Evolutionary conservation across 1,284 basidiomycete species (phyloP).

Genomic region (Bjerkandera adusta): DNA sequence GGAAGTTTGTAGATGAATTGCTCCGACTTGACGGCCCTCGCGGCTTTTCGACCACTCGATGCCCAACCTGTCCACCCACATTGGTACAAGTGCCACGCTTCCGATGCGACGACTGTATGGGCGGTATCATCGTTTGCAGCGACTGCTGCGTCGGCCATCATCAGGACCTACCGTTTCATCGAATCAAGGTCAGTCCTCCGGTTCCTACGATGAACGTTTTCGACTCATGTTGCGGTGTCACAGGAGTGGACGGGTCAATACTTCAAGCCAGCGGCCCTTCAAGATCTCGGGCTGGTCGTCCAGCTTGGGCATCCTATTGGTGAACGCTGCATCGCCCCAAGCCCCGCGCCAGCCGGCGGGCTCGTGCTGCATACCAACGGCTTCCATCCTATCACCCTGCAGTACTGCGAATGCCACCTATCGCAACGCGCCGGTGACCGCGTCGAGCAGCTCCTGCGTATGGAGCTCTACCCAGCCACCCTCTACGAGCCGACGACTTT

Average conservation of each 20-base stretch:
- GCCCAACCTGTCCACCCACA: background rate
- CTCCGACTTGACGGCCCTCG: background rate
- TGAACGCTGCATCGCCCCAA: background rate
- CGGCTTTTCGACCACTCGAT: background rate
- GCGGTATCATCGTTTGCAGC: background rate
- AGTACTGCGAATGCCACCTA: slow-evolving; percentile 7
- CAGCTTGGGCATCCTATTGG: slow-evolving; percentile 9
- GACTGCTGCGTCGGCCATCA: background rate
- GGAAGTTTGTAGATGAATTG: background rate
- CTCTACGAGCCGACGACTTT: slow-evolving; percentile 1
- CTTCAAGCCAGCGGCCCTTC: background rate
- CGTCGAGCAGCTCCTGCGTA: slow-evolving; percentile 1
- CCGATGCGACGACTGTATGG: slow-evolving; percentile 3
- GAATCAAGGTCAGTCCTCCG: background rate
- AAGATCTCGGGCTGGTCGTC: slow-evolving; percentile 2
- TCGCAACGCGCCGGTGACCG: background rate
- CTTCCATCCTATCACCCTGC: slow-evolving; percentile 5
- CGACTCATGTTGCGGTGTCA: background rate
- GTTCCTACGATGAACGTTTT: background rate
- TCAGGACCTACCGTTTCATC: background rate
- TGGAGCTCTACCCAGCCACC: slow-evolving; percentile 3
- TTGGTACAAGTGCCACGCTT: too few relatives aligned
- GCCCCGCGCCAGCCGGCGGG: background rate
- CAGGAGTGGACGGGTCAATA: slow-evolving; percentile 2
- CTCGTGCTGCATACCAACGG: slow-evolving; percentile 12